Evolutionary conservation across 306 rosid species (phyloP), one percentile per base, ranked within the genome.

Genomic region (Oxytropis ochrocephala): DNA sequence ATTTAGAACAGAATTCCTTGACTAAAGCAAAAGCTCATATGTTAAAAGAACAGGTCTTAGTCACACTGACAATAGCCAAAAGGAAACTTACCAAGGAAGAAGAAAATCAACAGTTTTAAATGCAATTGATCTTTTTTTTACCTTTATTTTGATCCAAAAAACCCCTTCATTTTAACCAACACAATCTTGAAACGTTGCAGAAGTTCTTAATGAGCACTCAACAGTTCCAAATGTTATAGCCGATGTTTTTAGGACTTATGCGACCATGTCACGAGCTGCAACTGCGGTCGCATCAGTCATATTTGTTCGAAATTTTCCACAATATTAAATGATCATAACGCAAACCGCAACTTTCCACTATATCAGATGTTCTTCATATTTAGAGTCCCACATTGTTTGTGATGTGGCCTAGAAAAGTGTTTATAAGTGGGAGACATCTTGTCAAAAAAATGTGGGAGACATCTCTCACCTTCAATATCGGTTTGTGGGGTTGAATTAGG

Each of bases 81-180:
- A 35, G 14, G 33, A 69, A 69, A 18, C 29, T 47, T 16, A 50
- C 5, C 57, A 62, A 7, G 58, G 58, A 70, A 92, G 49, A 61
- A 67, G 48, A 42, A 19, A 53, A 49, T 50, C 14, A 32, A 67
- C 71, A 52, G 10, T 6, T 67, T 82, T 82, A 74, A 75, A 77
- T 18, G 38, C 32, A 39, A 44, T 17, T 68, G 64, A 59, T 49
- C 8, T 19, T 33, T 39, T 35, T 14, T 33, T 41, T 35, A 12
- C 24, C 64, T 18, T 12, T 50, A 27, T 50, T 56, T 57, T 35
- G 60, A 59, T 17, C 69, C 56, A 12, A 12, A 33, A 58, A 21
- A 43, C 5, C 38, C 24, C 13, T 19, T 27, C 27, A 32, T 43
- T 46, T 57, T 24, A 27, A 19, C 19, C 41, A 29, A 13, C 21